Base-by-base conservation (phyloP, 2,329 filamentous ascomycete species). In the Juglanconis juglandina region DNA sequence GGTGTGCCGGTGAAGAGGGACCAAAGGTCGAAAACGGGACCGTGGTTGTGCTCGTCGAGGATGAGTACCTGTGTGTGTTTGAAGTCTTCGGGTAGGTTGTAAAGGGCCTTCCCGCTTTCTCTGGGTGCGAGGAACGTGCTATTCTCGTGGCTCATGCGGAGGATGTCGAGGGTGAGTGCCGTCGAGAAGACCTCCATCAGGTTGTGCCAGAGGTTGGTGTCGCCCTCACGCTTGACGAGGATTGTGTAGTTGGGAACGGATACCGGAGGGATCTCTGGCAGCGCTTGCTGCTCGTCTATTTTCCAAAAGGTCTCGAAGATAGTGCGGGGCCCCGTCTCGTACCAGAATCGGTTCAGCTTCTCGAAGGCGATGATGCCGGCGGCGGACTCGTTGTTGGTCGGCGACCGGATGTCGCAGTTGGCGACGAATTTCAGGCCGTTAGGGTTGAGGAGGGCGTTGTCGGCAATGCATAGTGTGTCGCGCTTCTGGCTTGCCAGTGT, bases 1-100 rank as follows among this genome's bases (percentile, higher is more conserved):
- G 66, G 66, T 42, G 66, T 65, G 42, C 68, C 63, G 5, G 73
- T 68, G 50, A 76, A 72, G 11, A 75, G 24, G 30, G 47, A 54
- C 65, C 66, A 71, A 3, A 71, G 65, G 14, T 69, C 67, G 32
- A 66, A 68, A 55, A 65, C 69, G 3, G 69, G 68, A 1, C 68
- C 69, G 32, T 70, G 63, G 1, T 59, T 53, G 32, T 61, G 41
- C 42, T 68, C 62, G 55, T 70, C 69, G 11, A 70, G 49, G n/a
- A 71, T 59, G 39, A 70, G 51, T 5, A 71, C 59, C 41, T 71
- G 66, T 6, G 66, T 67, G 53, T 64, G 58, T 1, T 17, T 34
- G 5, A 60, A 34, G 35, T 62, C 63, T 8, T 42, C 53, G 3
- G 54, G 41, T 14, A 46, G 3, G 11, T 35, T 60, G 42, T 66